Base-by-base conservation (phyloP, 1,284 basidiomycete genomes). In the Fomes fomentarius region DNA sequence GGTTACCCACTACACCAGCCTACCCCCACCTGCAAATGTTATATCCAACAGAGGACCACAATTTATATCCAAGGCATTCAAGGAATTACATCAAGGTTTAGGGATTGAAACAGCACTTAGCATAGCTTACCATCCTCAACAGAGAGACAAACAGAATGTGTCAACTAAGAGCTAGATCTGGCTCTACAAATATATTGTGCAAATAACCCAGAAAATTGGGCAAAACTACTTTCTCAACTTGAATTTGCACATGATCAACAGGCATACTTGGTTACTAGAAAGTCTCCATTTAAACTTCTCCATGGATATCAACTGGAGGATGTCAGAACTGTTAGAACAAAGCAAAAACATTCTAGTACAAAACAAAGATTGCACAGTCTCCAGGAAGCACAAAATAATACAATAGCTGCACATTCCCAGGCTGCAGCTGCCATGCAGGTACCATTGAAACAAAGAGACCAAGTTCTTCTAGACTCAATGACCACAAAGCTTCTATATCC, bases 1-100 rank as follows among this genome's bases (percentile, higher is more conserved):
- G n/a, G n/a, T n/a, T n/a, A n/a, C n/a, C n/a, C n/a, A n/a, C n/a
- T n/a, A n/a, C n/a, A n/a, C n/a, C n/a, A n/a, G n/a, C n/a, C n/a
- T n/a, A n/a, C n/a, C n/a, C n/a, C n/a, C n/a, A n/a, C n/a, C n/a
- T n/a, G n/a, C n/a, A n/a, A n/a, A n/a, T n/a, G n/a, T n/a, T n/a
- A n/a, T n/a, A n/a, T n/a, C n/a, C n/a, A n/a, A n/a, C n/a, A 0
- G 66, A 62, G 61, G 25, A 70, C 67, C 37, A 76, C 75, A 3
- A 53, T 66, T 0, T 66, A 71, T 45, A 79, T 78, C 47, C 65
- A 50, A 63, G 9, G 70, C 76, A 28, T 73, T 70, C 53, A 24
- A 49, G 17, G 66, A n/a, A n/a, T n/a, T n/a, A n/a, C n/a, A n/a
- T n/a, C n/a, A n/a, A n/a, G n/a, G n/a, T n/a, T n/a, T n/a, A 67